phyloP scores from a whole-genome alignment of 495 filamentous ascomycete genomes.

The Annulohypoxylon moriforme region DNA sequence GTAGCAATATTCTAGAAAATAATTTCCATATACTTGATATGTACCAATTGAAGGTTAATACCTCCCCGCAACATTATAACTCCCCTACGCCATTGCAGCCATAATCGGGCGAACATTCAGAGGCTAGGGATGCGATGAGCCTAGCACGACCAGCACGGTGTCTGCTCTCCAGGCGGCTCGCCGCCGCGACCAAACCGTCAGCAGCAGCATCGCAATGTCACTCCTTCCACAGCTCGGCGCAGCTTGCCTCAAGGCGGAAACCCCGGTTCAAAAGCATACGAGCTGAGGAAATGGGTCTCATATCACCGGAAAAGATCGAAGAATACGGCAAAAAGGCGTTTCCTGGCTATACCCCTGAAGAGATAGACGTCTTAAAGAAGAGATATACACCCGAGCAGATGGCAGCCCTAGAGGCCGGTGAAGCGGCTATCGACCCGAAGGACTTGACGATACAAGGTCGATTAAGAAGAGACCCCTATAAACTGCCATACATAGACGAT shows the following conservation, averaged over 20 bases:
- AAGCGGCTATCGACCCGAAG: constrained; percentile 79
- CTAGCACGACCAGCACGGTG: constrained; percentile 48
- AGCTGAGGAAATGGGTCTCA: constrained; percentile 57
- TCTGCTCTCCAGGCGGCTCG: constrained; percentile 49
- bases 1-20: constrained; percentile 32
- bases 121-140: constrained; percentile 48
- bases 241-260: constrained; percentile 52
- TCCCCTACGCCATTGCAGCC: constrained; percentile 28
- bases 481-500: constrained; percentile 85
- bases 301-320: constrained; percentile 52
- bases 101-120: constrained; percentile 28
- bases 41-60: constrained; percentile 44
- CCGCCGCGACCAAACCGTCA: constrained; percentile 37
- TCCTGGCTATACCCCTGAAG: constrained; percentile 73
- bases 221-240: constrained; percentile 59
- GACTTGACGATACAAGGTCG: constrained; percentile 80
- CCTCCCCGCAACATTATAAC: constrained; percentile 11
- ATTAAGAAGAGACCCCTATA: constrained; percentile 75
- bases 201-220: constrained; percentile 46
- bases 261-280: constrained; percentile 58
- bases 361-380: constrained; percentile 70
- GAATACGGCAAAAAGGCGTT: constrained; percentile 62
- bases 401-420: constrained; percentile 85
- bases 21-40: constrained; percentile 43
- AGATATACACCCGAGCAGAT: constrained; percentile 85